Percentiles rank a stretch among this genome's conserved stretches.
Conservation (phyloP, 768 basidiomycete genomes). For the Candolleomyces efflorescens region DNA sequence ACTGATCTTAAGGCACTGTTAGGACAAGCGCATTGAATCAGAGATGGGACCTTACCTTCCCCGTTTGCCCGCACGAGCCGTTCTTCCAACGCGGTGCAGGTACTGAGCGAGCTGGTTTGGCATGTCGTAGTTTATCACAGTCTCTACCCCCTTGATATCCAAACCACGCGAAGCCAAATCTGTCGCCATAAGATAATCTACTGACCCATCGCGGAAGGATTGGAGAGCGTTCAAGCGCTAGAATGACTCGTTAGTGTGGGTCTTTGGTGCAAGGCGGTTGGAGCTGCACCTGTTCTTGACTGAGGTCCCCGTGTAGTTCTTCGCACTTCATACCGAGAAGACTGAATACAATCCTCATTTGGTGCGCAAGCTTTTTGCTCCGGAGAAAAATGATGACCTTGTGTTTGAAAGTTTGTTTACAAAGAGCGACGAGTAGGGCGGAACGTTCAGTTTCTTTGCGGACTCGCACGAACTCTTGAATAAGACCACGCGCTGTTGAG, state of each 20-base stretch:
- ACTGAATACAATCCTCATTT: conserved; percentile 91
- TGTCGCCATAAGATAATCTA: conserved; percentile 94
- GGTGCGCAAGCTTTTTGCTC: conserved; percentile 96
- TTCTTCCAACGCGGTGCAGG: conserved; percentile 95
- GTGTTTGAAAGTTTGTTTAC: conserved; percentile 82
- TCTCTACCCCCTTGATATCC: conserved; percentile 96
- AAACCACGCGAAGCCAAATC: conserved; percentile 94
- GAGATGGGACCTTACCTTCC: conserved; percentile 65
- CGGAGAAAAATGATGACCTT: conserved; percentile 91
- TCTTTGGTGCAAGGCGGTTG: background rate
- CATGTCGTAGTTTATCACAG: conserved; percentile 99
- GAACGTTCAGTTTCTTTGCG: conserved; percentile 75
- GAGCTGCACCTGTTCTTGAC: conserved; percentile 85
- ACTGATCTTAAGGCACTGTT: conserved; percentile 59
- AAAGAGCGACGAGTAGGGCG: conserved; percentile 73
- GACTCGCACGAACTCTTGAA: conserved; percentile 93
- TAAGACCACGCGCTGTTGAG: conserved; percentile 75
- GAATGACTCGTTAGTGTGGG: conserved; percentile 2
- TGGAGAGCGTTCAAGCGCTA: conserved; percentile 86
- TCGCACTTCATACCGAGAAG: conserved; percentile 85
- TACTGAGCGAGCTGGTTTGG: conserved; percentile 90
- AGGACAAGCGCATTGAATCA: conserved; percentile 1
- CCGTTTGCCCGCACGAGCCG: conserved; percentile 89
- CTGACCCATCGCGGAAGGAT: conserved; percentile 79
- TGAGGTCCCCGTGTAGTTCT: conserved; percentile 92